Evolutionary conservation across 2,329 filamentous ascomycete species (phyloP).

Genomic region (Penicillium rolfsii): DNA sequence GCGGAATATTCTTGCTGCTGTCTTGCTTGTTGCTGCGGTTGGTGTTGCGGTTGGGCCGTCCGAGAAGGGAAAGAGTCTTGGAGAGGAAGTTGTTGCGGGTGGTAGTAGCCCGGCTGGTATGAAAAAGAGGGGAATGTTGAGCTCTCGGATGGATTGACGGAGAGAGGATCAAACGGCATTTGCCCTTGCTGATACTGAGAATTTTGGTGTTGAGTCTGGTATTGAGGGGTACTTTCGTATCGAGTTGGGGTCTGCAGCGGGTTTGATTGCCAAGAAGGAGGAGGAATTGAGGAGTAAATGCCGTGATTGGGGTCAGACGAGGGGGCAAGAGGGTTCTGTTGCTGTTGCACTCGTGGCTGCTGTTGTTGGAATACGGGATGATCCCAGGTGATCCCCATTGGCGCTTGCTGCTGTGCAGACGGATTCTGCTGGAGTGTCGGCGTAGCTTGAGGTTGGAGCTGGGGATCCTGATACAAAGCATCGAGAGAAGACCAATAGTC

Average conservation of each 20-base stretch:
- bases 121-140: constrained; percentile 40
- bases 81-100: constrained; percentile 32
- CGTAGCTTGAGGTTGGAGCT: constrained; percentile 33
- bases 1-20: constrained; percentile 21
- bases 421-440: constrained; percentile 28
- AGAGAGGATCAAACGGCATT: constrained; percentile 35
- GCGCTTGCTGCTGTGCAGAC: constrained; percentile 27
- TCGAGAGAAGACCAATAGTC: constrained; percentile 47
- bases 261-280: constrained; percentile 41
- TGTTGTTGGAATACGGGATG: constrained; percentile 41
- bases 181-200: constrained; percentile 38
- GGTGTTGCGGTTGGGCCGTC: not conserved
- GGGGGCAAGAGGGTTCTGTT: constrained; percentile 28
- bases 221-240: constrained; percentile 34
- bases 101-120: constrained; percentile 39
- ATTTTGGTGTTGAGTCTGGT: constrained; percentile 31
- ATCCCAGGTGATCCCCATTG: constrained; percentile 43
- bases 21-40: constrained; percentile 22
- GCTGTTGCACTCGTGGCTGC: constrained; percentile 31
- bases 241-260: constrained; percentile 37
- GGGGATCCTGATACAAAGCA: constrained; percentile 36
- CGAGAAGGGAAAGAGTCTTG: constrained; percentile 34
- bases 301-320: constrained; percentile 37
- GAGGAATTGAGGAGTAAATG: constrained; percentile 38
- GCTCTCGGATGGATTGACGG: constrained; percentile 34